phyloP scores from a whole-genome alignment of 192 early-diverging fungal species.

The Backusella morwellensis region DNA sequence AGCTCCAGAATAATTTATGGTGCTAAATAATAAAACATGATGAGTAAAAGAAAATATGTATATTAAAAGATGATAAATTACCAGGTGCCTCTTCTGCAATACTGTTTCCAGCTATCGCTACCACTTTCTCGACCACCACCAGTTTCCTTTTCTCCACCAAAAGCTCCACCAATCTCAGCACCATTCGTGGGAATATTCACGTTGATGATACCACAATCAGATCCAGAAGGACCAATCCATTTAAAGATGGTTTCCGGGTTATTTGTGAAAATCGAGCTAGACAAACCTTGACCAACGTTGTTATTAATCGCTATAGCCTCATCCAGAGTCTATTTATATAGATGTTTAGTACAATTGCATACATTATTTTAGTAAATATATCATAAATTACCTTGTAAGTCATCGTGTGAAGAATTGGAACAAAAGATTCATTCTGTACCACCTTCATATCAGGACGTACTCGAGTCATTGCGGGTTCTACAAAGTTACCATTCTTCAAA shows the following conservation, averaged over 20 bases:
- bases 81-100: constrained; percentile 76
- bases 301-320: constrained; percentile 92
- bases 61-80: constrained; percentile 16
- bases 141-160: constrained; percentile 98
- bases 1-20: constrained; percentile 83
- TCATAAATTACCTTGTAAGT: constrained; percentile 50
- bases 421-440: constrained; percentile 93
- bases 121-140: constrained; percentile 93
- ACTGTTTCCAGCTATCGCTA: constrained; percentile 93
- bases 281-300: constrained; percentile 84
- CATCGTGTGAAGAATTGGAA: constrained; percentile 88
- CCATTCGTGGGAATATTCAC: constrained; percentile 97
- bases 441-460: constrained; percentile 72
- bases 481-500: constrained; percentile 75
- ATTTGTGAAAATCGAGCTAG: constrained; percentile 81
- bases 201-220: constrained; percentile 92
- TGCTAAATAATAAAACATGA: constrained; percentile 22
- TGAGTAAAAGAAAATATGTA: constrained; percentile 19
- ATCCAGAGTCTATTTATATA: constrained; percentile 53
- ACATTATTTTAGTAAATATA: neutral
- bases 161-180: constrained; percentile 96
- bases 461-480: constrained; percentile 88
- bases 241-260: constrained; percentile 81
- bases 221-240: constrained; percentile 90
- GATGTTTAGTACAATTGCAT: neutral